phyloP scores from a whole-genome alignment of 495 filamentous ascomycete species.

The Tuber umbilicatum region DNA sequence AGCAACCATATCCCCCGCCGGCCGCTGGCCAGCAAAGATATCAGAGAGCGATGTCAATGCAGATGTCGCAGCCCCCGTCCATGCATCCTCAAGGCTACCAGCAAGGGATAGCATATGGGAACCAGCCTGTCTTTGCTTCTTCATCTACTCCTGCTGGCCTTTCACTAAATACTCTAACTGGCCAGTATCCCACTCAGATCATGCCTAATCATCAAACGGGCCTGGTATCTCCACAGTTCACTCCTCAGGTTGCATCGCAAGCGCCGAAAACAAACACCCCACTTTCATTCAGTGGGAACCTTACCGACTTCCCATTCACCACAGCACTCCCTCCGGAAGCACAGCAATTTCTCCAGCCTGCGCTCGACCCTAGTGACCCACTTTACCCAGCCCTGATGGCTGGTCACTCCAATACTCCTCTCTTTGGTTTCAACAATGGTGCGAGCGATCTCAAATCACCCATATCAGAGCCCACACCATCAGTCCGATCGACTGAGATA shows the following conservation, averaged over 20 bases:
- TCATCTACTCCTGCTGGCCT: background rate
- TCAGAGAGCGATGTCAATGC: conserved; percentile 39
- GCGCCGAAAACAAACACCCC: background rate
- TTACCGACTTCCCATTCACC: conserved; percentile 40
- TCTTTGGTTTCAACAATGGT: conserved; percentile 27
- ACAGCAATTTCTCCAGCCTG: conserved; percentile 48
- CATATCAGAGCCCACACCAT: conserved; percentile 20
- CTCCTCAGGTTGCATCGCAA: background rate
- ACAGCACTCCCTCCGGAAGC: conserved; percentile 48
- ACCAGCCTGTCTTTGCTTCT: conserved; percentile 1
- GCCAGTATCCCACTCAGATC: conserved; percentile 1
- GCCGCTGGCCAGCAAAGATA: conserved; percentile 31
- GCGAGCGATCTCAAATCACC: conserved; percentile 16
- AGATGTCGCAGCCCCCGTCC: conserved; percentile 40
- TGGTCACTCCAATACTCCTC: conserved; percentile 40
- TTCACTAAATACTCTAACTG: background rate
- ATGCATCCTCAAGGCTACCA: background rate
- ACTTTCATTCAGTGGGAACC: background rate
- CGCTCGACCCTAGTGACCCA: conserved; percentile 46
- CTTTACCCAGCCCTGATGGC: conserved; percentile 47
- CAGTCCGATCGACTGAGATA: conserved; percentile 10
- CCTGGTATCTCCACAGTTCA: background rate
- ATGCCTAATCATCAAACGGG: background rate
- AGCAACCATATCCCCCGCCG: conserved; percentile 33
- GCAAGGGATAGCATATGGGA: conserved; percentile 2